Base-by-base conservation (phyloP, 192 early-diverging fungal genomes). In the Backusella luteola region DNA sequence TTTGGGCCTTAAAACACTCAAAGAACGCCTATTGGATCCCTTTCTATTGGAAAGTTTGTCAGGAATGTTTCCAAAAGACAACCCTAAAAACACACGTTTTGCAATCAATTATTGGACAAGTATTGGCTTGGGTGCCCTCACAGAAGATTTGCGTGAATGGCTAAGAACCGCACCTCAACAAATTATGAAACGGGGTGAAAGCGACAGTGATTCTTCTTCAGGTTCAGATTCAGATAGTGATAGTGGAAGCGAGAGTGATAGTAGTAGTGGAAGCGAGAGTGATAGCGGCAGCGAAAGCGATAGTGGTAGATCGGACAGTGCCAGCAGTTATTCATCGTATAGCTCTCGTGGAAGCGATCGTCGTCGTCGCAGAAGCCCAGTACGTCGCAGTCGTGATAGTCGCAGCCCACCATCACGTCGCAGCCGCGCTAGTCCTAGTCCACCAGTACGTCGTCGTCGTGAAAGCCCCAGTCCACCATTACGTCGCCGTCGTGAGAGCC, bases 91-190 rank as follows among this genome's bases (percentile, higher is more conserved):
- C 70, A 95, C 93, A 14, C 91, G 96, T 52, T 98, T 98, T 83
- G 96, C 97, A 12, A 98, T 99, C 89, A 99, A 99, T 80, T 99
- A 96, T 81, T 99, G 95, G 76, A 98, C 96, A 0, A 93, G 90
- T 79, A 97, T 99, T 80, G 95, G 93, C 21, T 81, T 99, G 34
- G 97, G 97, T 77, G 93, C 90, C 1, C 80, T 99, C 63, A 98
- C 97, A 1, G 96, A 96, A 34, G 96, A 97, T 21, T 86, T 99
- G 77, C 91, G 97, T 77, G 96, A 96, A 76, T 81, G 73, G 77
- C 36, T 80, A 29, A 82, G 84, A 76, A 88, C 79, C 53, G 87
- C 87, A 0, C 91, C 92, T 7, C 93, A 91, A 80, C 71, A 88
- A 39, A 91, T 93, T 76, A 93, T 91, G 89, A 73, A 69, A 32